A percentile compares a stretch with the other conserved stretches of the same genome.
Evolutionary conservation across 495 filamentous ascomycete species (phyloP).

Genomic region (Penicillium cosmopolitanum): DNA sequence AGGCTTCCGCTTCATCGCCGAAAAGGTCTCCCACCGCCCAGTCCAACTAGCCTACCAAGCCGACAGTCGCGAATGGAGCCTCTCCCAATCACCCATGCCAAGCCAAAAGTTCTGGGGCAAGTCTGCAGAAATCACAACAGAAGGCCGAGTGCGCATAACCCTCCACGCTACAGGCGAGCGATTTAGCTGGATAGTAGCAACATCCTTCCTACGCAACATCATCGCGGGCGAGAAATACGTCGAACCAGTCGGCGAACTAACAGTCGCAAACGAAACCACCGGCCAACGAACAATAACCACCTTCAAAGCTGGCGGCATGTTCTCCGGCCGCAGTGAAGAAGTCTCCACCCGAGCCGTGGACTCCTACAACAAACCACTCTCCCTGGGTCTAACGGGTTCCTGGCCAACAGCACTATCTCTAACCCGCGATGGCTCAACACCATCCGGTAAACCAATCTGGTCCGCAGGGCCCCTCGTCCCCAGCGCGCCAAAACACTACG

Average conservation of each 20-base stretch:
- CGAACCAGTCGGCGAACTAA: slow-evolving; percentile 88
- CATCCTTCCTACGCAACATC: slow-evolving; percentile 90
- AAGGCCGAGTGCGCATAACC: slow-evolving; percentile 77
- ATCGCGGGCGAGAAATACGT: slow-evolving; percentile 98
- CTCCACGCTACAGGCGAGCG: slow-evolving; percentile 72
- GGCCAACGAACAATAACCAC: slow-evolving; percentile 78
- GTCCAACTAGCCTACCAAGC: slow-evolving; percentile 93
- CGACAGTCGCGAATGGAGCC: slow-evolving; percentile 79
- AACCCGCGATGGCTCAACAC: slow-evolving; percentile 58
- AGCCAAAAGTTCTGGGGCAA: slow-evolving; percentile 99
- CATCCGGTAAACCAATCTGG: slow-evolving; percentile 71
- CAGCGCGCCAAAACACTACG: slow-evolving; percentile 76
- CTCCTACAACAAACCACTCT: slow-evolving; percentile 59
- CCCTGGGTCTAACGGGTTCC: slow-evolving; percentile 71
- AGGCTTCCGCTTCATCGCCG: slow-evolving; percentile 86
- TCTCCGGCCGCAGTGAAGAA: slow-evolving; percentile 91
- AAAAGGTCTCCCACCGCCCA: slow-evolving; percentile 92
- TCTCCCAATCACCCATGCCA: slow-evolving; percentile 83
- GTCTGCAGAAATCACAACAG: slow-evolving; percentile 87
- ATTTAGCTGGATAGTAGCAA: slow-evolving; percentile 83
- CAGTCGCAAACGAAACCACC: slow-evolving; percentile 76
- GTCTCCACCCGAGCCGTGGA: slow-evolving; percentile 74
- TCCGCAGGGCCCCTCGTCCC: slow-evolving; percentile 72
- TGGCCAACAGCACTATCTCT: slow-evolving; percentile 78
- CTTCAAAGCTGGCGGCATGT: slow-evolving; percentile 95